These are phyloP conservation scores for Kwoniella dendrophila DNA, from an alignment of 768 basidiomycete species.

Conservation along the genomic window DNA sequence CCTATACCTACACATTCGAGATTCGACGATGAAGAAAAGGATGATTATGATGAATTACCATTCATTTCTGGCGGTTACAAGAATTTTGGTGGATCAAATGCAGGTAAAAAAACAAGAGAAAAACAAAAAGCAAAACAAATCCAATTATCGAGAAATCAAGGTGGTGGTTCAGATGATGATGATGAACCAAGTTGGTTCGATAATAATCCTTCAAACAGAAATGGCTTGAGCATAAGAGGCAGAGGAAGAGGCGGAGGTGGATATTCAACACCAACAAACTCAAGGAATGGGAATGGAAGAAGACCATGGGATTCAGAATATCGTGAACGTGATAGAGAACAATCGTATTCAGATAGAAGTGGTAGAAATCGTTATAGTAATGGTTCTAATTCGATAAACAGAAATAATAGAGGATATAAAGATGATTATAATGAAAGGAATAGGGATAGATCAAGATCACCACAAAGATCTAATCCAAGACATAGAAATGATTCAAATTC, in stretches of 20 bases:
- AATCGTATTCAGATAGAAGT: background rate
- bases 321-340: slow-evolving; percentile 18
- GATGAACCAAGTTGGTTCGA: slow-evolving; percentile 31
- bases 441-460: slow-evolving; percentile 15
- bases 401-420: no score
- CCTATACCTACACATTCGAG: slow-evolving; percentile 25
- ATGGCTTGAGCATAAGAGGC: slow-evolving; percentile 1
- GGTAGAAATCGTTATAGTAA: background rate
- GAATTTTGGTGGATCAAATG: slow-evolving; percentile 30
- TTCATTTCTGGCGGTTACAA: slow-evolving; percentile 20
- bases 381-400: no score
- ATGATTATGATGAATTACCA: slow-evolving; percentile 26
- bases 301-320: slow-evolving; percentile 35
- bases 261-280: slow-evolving; percentile 16
- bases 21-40: slow-evolving; percentile 34
- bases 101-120: slow-evolving; percentile 37
- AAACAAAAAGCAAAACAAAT: slow-evolving; percentile 26
- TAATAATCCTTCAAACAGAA: background rate
- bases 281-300: slow-evolving; percentile 6
- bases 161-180: slow-evolving; percentile 32
- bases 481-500: background rate
- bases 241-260: slow-evolving; percentile 20
- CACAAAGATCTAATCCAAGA: background rate
- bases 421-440: no score
- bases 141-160: slow-evolving; percentile 1